Percentiles rank a stretch among this genome's conserved stretches.
phyloP scores from a whole-genome alignment of 257 asterid species.

The Fraxinus pennsylvanica region DNA sequence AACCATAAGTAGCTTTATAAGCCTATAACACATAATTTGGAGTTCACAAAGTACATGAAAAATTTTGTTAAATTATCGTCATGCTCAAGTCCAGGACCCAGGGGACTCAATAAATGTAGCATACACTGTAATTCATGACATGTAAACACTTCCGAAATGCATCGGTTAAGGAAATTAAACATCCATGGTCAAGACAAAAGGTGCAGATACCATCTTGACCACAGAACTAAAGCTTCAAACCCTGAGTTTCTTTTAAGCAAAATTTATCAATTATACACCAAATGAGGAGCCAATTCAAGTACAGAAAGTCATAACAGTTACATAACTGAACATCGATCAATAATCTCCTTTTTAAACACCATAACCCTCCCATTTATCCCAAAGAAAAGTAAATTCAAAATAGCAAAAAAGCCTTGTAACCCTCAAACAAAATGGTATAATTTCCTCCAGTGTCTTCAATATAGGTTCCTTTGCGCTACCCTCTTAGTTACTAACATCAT shows the following conservation, averaged over 20 bases:
- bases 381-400: background rate
- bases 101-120: background rate
- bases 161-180: background rate
- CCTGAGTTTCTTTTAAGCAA: background rate
- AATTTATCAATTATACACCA: background rate
- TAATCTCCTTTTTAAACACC: background rate
- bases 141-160: background rate
- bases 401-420: background rate
- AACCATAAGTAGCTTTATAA: background rate
- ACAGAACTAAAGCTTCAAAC: background rate
- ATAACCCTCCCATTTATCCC: background rate
- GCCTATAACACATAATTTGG: conserved; percentile 1
- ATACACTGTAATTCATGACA: background rate
- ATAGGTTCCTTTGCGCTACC: background rate
- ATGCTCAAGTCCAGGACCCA: background rate
- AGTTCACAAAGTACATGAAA: background rate
- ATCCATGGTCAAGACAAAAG: background rate
- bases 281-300: background rate
- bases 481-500: background rate
- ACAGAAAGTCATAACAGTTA: background rate
- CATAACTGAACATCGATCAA: background rate
- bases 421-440: background rate
- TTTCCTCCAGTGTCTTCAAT: background rate
- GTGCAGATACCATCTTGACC: background rate
- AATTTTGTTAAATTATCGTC: background rate